phyloP scores from a whole-genome alignment of 2,329 filamentous ascomycete genomes.

The Trichophyton simii region DNA sequence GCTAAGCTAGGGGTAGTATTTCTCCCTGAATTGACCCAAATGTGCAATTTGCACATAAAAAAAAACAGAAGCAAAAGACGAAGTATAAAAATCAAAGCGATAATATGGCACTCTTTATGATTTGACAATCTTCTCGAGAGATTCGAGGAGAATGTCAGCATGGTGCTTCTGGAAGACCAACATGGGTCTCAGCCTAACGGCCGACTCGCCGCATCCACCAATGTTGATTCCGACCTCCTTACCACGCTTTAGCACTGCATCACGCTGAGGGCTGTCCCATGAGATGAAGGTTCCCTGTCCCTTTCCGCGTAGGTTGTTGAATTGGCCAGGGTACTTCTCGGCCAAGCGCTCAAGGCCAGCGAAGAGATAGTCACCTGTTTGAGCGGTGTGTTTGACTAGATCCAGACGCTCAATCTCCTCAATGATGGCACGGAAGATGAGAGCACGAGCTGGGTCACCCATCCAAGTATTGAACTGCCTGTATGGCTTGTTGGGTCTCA shows the following conservation, averaged over 20 bases:
- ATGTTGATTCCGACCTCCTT: conserved; percentile 78
- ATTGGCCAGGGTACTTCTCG: conserved; percentile 59
- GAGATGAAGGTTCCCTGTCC: conserved; percentile 86
- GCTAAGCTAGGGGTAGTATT: not conserved
- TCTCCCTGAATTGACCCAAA: not conserved
- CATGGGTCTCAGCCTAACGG: conserved; percentile 78
- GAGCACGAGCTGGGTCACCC: conserved; percentile 73
- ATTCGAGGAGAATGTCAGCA: conserved; percentile 70
- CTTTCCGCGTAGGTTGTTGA: conserved; percentile 75
- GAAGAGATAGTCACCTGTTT: conserved; percentile 68
- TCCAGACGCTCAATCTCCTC: conserved; percentile 63
- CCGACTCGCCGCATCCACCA: conserved; percentile 62
- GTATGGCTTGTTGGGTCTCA: conserved; percentile 85
- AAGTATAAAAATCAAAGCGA: not conserved
- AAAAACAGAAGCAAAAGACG: not conserved
- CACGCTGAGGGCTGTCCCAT: conserved; percentile 70
- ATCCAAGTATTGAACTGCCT: conserved; percentile 98
- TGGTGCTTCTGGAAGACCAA: conserved; percentile 85
- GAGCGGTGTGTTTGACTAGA: conserved; percentile 67
- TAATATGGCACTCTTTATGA: conserved; percentile 17
- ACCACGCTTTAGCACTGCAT: conserved; percentile 64
- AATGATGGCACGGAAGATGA: conserved; percentile 78
- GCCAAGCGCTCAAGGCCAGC: conserved; percentile 55
- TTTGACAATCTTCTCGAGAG: conserved; percentile 60
- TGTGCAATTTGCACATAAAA: not conserved